These are phyloP conservation scores for Ophiocordyceps sinensis DNA, from an alignment of 2,329 filamentous ascomycete species.

Conservation along the genomic window DNA sequence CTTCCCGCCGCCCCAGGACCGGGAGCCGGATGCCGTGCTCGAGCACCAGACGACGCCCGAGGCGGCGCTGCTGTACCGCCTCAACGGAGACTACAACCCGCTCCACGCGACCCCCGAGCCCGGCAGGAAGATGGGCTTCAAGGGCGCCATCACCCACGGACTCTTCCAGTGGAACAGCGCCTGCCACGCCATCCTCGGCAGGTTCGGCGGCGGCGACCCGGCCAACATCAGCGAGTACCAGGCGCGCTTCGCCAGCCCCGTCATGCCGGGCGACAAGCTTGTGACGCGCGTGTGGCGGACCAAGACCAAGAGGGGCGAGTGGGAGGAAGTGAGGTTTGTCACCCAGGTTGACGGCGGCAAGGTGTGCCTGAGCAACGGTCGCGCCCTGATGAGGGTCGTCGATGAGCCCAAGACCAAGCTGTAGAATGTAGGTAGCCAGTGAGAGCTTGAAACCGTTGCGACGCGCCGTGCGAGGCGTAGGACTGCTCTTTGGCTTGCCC, in stretches of 20 bases:
- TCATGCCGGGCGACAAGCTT: slow-evolving; percentile 70
- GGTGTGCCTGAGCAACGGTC: slow-evolving; percentile 75
- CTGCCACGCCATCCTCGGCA: slow-evolving; percentile 56
- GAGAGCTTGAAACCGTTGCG: background rate
- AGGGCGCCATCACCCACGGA: slow-evolving; percentile 78
- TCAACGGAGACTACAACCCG: slow-evolving; percentile 92
- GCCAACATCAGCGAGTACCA: slow-evolving; percentile 78
- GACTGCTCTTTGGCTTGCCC: too few relatives aligned
- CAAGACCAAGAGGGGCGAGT: slow-evolving; percentile 48
- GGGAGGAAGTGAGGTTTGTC: slow-evolving; percentile 72
- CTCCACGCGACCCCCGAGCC: slow-evolving; percentile 79
- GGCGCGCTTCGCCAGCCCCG: slow-evolving; percentile 73
- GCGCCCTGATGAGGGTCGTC: slow-evolving; percentile 58
- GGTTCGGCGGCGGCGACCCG: slow-evolving; percentile 62
- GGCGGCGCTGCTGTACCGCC: slow-evolving; percentile 63
- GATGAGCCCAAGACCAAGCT: slow-evolving; percentile 46
- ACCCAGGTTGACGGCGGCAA: slow-evolving; percentile 68
- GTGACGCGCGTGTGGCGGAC: slow-evolving; percentile 70
- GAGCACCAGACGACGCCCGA: slow-evolving; percentile 56
- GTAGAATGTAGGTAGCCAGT: slow-evolving; percentile 19
- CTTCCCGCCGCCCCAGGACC: slow-evolving; percentile 62
- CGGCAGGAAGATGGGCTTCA: slow-evolving; percentile 80
- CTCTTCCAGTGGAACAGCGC: slow-evolving; percentile 77
- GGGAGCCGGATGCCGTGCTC: slow-evolving; percentile 58
- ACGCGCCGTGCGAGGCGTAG: too few relatives aligned